phyloP scores from a whole-genome alignment of 2,329 filamentous ascomycete species.

The Penicillium thymicola region DNA sequence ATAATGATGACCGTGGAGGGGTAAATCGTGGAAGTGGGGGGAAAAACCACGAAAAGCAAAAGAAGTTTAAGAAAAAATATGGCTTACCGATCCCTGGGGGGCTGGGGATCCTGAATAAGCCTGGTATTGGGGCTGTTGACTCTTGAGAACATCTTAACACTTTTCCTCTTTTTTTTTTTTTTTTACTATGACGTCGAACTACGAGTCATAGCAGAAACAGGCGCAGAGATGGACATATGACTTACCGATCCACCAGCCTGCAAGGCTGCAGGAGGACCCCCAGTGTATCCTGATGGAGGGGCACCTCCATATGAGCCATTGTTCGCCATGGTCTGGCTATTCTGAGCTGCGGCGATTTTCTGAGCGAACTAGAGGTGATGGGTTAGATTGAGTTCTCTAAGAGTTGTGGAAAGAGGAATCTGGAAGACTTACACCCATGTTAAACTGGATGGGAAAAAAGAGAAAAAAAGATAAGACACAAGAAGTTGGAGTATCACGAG shows the following conservation, averaged over 20 bases:
- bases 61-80: constrained; percentile 10
- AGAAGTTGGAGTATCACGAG: constrained; percentile 3
- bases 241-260: constrained; percentile 51
- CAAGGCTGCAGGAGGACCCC: constrained; percentile 36
- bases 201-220: constrained; percentile 3
- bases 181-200: constrained; percentile 21
- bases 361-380: constrained; percentile 34
- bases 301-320: constrained; percentile 33
- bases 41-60: constrained; percentile 10
- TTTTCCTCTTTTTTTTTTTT: neutral
- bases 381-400: neutral
- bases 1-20: constrained; percentile 8
- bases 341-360: constrained; percentile 41
- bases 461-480: neutral
- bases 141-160: neutral
- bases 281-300: constrained; percentile 39
- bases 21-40: constrained; percentile 11
- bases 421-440: constrained; percentile 8
- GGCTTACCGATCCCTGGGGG: constrained; percentile 38
- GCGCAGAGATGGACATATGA: constrained; percentile 24
- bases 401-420: neutral
- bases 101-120: constrained; percentile 49
- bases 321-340: constrained; percentile 18
- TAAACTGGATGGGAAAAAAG: neutral
- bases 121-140: constrained; percentile 51